Conservation (phyloP, 768 basidiomycete species). For the Coprinellus micaceus region DNA sequence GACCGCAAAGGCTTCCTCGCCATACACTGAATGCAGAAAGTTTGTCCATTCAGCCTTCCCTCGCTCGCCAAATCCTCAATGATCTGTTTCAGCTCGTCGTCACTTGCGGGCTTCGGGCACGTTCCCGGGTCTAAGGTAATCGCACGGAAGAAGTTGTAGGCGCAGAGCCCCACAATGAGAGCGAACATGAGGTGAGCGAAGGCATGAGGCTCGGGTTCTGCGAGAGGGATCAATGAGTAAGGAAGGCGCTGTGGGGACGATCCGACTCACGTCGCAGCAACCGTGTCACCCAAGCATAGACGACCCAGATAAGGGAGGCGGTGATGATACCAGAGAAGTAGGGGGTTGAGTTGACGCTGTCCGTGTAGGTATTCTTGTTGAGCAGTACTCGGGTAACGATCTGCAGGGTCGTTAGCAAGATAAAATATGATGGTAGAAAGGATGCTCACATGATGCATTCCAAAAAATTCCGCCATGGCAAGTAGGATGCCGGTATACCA, state of each 20-base stretch:
- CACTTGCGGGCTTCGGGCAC: constrained; percentile 75
- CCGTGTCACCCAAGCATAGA: constrained; percentile 75
- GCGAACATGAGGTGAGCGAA: constrained; percentile 77
- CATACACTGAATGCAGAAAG: constrained; percentile 97
- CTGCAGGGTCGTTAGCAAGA: constrained; percentile 31
- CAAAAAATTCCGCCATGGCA: constrained; percentile 83
- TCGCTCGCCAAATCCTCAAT: constrained; percentile 88
- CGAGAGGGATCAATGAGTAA: background rate
- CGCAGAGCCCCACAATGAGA: constrained; percentile 63
- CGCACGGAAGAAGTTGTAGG: constrained; percentile 89
- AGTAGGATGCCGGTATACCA: constrained; percentile 88
- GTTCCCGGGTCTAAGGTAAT: constrained; percentile 87
- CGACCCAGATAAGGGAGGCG: constrained; percentile 83
- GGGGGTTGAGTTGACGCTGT: constrained; percentile 80
- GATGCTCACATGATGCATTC: constrained; percentile 85
- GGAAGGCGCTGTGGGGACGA: background rate
- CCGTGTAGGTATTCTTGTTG: constrained; percentile 77
- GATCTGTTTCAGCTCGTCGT: constrained; percentile 85
- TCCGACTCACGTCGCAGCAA: constrained; percentile 61
- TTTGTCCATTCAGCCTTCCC: constrained; percentile 89
- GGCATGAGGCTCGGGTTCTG: constrained; percentile 76
- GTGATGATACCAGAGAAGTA: constrained; percentile 92
- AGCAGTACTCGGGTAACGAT: constrained; percentile 83
- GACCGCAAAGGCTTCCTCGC: constrained; percentile 88
- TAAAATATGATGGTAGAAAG: constrained; percentile 5